Conservation (phyloP, 441 rosid genomes). For the Rhodomyrtus psidioides region DNA sequence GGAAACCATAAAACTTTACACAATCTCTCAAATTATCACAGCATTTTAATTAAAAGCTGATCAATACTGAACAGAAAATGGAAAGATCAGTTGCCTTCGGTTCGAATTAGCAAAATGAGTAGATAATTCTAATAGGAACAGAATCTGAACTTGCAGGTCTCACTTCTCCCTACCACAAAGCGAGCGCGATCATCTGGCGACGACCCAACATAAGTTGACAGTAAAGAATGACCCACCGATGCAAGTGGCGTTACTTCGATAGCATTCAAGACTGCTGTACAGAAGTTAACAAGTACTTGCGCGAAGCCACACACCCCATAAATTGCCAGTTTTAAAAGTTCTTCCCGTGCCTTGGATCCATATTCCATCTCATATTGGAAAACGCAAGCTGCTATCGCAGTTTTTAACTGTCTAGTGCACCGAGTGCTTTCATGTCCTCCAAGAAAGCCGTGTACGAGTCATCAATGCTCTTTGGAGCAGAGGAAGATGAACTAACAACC, state of each 20-base stretch:
- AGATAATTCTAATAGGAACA: neutral
- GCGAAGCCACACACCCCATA: neutral
- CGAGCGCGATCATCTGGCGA: neutral
- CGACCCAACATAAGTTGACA: neutral
- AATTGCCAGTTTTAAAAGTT: neutral
- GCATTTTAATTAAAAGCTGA: neutral
- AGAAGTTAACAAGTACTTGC: neutral
- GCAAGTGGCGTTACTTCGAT: neutral
- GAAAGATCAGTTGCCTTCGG: neutral
- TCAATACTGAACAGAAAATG: neutral
- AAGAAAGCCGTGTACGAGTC: constrained; percentile 80
- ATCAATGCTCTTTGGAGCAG: constrained; percentile 70
- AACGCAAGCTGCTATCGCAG: neutral
- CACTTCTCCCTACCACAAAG: neutral
- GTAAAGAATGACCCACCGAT: neutral
- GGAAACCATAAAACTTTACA: neutral
- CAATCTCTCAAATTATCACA: neutral
- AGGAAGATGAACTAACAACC: constrained; percentile 16
- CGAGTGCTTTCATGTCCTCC: constrained; percentile 98
- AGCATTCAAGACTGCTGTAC: neutral
- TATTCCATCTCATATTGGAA: neutral
- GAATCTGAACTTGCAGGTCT: neutral
- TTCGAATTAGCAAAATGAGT: neutral
- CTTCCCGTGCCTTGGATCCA: neutral
- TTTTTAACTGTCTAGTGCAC: constrained; percentile 70